A percentile compares a stretch with the other conserved stretches of the same genome.
These are phyloP conservation scores for Cudoniella acicularis DNA, from an alignment of 495 filamentous ascomycete genomes.

Conservation along the genomic window DNA sequence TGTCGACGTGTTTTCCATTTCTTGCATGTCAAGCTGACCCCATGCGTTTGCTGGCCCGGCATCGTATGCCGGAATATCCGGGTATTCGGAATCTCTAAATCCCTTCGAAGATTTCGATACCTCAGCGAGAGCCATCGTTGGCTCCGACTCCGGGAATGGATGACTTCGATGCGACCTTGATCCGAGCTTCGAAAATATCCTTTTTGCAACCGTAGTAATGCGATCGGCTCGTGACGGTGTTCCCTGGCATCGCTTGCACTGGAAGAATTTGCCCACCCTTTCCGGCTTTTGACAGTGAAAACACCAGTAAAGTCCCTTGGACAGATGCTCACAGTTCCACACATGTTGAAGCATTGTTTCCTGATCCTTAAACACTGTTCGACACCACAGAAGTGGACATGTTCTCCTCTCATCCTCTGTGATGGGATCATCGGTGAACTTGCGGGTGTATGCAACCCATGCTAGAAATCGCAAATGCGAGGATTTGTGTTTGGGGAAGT, in stretches of 20 bases:
- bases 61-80: background rate
- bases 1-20: constrained; percentile 12
- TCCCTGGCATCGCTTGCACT: constrained; percentile 22
- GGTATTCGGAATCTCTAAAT: background rate
- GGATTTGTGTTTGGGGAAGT: constrained; percentile 27
- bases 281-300: constrained; percentile 26
- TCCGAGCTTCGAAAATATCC: constrained; percentile 24
- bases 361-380: constrained; percentile 19
- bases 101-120: constrained; percentile 2
- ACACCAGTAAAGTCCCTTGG: constrained; percentile 27
- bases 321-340: constrained; percentile 21
- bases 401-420: constrained; percentile 23
- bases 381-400: constrained; percentile 26
- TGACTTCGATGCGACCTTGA: constrained; percentile 10
- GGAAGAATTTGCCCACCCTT: constrained; percentile 18
- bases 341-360: constrained; percentile 26
- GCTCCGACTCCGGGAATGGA: background rate
- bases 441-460: constrained; percentile 28
- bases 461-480: constrained; percentile 23
- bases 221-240: constrained; percentile 18
- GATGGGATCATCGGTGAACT: constrained; percentile 20
- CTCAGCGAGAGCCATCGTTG: background rate
- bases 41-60: background rate
- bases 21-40: constrained; percentile 7
- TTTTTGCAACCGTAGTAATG: constrained; percentile 23